Evolutionary conservation across 2,329 filamentous ascomycete genomes (phyloP), one percentile per base, ranked within the genome.

Genomic region (Penicillium glabrum): DNA sequence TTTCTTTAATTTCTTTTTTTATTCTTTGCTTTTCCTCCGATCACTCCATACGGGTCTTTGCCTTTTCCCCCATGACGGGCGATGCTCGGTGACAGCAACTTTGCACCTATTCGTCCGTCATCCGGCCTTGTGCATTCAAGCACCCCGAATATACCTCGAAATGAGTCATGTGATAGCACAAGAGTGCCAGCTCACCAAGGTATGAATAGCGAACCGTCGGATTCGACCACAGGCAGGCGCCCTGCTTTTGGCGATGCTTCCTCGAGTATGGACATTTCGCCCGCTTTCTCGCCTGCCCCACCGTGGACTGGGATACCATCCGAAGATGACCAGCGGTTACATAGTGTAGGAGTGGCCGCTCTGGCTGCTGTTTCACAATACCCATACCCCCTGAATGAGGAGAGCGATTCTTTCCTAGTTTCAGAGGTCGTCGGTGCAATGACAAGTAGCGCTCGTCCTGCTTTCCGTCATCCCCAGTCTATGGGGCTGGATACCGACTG

Each of bases 341-440:
- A 62, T 53, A 62, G 67, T 48, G 57, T 65, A 33, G 66, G 63
- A 6, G 54, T 70, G 39, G 67, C 70, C 41, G 69, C 69, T 52
- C 61, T 72, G 16, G 66, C 69, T 52, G 67, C 69, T 8, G 64
- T 72, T 11, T 64, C 67, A 19, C 68, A 69, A 8, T 69, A 66
- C 51, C 65, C 68, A 6, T 61, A 61, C 27, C 57, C 61, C 33
- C 52, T 63, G 19, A 61, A 62, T 50, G 54, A 62, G n/a, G 58
- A 62, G 26, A 53, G 60, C 27, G 54, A 53, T n/a, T 61, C 62
- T 4, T 56, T 67, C 11, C 23, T 66, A 4, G 63, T 68, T 1
- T 63, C 66, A 2, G 67, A 71, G 43, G 64, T 70, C 2, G 68
- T 72, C 3, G 66, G 69, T 46, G 69, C 69, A 13, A 65, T 71